Conservation (phyloP, 2,329 filamentous ascomycete genomes). For the Colletotrichum neosansevieriae region DNA sequence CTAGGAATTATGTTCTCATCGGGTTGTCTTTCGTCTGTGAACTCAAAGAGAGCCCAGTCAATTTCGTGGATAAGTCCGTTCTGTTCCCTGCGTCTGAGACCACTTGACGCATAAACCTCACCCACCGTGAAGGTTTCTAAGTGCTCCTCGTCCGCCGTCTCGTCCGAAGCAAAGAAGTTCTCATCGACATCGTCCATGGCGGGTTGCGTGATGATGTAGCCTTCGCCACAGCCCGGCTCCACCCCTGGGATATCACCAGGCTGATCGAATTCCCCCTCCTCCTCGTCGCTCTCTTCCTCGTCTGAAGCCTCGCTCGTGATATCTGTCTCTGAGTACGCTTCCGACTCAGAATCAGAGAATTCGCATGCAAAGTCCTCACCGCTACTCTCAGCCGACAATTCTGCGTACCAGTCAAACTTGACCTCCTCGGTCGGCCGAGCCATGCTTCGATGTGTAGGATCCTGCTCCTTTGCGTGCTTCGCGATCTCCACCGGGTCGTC, state of each 20-base stretch:
- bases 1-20: slow-evolving; percentile 76
- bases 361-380: slow-evolving; percentile 70
- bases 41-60: slow-evolving; percentile 92
- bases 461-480: slow-evolving; percentile 39
- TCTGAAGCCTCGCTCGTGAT: slow-evolving; percentile 63
- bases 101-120: slow-evolving; percentile 89
- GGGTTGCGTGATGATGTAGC: slow-evolving; percentile 88
- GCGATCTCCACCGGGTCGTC: slow-evolving; percentile 70
- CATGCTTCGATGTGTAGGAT: slow-evolving; percentile 52
- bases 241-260: slow-evolving; percentile 84
- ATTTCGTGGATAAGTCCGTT: slow-evolving; percentile 87
- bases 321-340: slow-evolving; percentile 62
- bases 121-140: slow-evolving; percentile 85
- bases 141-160: slow-evolving; percentile 82
- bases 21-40: slow-evolving; percentile 78
- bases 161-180: slow-evolving; percentile 82
- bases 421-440: slow-evolving; percentile 49
- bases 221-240: slow-evolving; percentile 78
- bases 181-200: slow-evolving; percentile 88
- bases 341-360: slow-evolving; percentile 72
- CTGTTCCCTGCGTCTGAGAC: slow-evolving; percentile 81
- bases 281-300: slow-evolving; percentile 63
- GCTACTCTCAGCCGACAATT: slow-evolving; percentile 56
- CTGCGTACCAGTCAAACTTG: slow-evolving; percentile 58
- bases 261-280: slow-evolving; percentile 67